Conservation (phyloP, 345 rosid species). For the Hirschfeldia incana region DNA sequence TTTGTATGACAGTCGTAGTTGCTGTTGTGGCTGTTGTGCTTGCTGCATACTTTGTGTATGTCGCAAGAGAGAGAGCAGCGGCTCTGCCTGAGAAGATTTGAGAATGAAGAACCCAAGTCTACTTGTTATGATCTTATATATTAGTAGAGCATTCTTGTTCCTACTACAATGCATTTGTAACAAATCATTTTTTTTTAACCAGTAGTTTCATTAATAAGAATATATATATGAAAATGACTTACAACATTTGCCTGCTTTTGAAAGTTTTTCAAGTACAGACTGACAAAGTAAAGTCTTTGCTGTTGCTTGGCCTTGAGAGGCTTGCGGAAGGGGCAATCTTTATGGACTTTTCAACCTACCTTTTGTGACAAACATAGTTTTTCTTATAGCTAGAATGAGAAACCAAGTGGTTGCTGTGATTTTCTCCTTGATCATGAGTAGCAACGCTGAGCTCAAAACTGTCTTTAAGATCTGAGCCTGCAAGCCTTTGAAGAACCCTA, state of each 20-base stretch:
- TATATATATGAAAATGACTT: too few species aligned
- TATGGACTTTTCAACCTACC: conserved; percentile 49
- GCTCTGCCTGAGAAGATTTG: neutral
- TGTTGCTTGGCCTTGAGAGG: conserved; percentile 10
- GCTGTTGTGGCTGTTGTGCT: neutral
- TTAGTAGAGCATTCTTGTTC: neutral
- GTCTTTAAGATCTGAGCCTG: conserved; percentile 94
- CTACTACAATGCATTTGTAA: too few species aligned
- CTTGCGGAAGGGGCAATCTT: neutral
- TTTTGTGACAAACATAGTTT: conserved; percentile 46
- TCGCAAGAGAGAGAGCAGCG: neutral
- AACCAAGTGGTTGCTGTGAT: conserved; percentile 80
- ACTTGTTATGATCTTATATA: neutral
- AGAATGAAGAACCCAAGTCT: neutral
- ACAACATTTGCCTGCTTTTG: neutral
- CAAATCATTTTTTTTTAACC: neutral
- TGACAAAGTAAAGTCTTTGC: conserved; percentile 11
- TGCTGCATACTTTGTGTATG: neutral
- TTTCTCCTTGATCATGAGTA: conserved; percentile 94
- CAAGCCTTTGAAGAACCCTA: conserved; percentile 85
- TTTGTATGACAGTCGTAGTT: neutral
- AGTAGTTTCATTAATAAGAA: too few species aligned
- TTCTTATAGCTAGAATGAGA: conserved; percentile 61
- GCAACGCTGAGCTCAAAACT: conserved; percentile 89
- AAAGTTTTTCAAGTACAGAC: neutral